Percentiles rank a stretch among this genome's conserved stretches.
Conservation (phyloP, 805 yeast genomes). For the Yamadazyma insecticola region DNA sequence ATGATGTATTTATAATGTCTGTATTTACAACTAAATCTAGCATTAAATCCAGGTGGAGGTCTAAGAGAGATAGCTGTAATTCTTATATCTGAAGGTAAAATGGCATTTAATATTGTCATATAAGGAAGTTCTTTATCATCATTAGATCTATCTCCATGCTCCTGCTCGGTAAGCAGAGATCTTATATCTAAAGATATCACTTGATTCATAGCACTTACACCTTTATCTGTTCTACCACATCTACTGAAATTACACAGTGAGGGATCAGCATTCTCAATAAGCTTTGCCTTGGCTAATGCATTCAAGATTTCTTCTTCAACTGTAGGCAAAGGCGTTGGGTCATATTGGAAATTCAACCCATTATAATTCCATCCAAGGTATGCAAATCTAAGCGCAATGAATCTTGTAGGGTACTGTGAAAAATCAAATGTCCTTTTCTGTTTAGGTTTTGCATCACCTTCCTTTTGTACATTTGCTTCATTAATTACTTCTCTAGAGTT, state of each 20-base stretch:
- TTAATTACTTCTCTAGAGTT: too few relatives aligned
- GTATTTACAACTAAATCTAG: conserved; percentile 83
- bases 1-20: conserved; percentile 88
- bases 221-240: conserved; percentile 93
- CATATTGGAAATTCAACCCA: conserved; percentile 81
- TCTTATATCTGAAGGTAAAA: conserved; percentile 76
- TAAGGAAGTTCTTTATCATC: conserved; percentile 76
- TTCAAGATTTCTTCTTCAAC: conserved; percentile 74
- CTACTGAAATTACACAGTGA: conserved; percentile 70
- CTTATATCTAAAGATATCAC: conserved; percentile 79
- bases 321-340: conserved; percentile 75
- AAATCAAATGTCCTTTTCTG: conserved; percentile 56
- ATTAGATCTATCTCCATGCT: conserved; percentile 50
- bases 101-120: conserved; percentile 65
- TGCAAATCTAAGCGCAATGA: conserved; percentile 77
- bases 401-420: conserved; percentile 55
- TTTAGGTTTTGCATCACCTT: conserved; percentile 2
- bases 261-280: conserved; percentile 60
- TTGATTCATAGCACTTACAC: conserved; percentile 97
- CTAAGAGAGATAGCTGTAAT: conserved; percentile 78
- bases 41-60: conserved; percentile 82
- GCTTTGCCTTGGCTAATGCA: conserved; percentile 62
- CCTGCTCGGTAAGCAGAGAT: conserved; percentile 59
- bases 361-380: conserved; percentile 94
- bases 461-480: conserved; percentile 1